Conservation (phyloP, 2,329 filamentous ascomycete genomes). For the Arthrobotrys iridis region DNA sequence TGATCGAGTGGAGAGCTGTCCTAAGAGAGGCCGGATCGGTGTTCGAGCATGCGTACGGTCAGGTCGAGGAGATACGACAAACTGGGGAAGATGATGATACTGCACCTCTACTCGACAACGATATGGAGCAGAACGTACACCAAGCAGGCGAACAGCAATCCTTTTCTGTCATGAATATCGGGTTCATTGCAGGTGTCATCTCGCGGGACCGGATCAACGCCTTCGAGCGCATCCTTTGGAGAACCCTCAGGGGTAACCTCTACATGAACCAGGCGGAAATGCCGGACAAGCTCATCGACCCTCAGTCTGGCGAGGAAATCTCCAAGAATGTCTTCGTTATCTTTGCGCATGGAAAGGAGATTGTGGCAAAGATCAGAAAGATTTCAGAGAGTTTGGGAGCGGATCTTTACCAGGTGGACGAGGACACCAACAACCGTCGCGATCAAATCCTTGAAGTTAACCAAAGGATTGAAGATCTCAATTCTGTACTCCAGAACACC, state of each 20-base stretch:
- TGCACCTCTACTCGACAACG: constrained; percentile 82
- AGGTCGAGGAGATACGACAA: constrained; percentile 88
- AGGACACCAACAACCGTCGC: constrained; percentile 92
- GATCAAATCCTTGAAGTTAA: constrained; percentile 99
- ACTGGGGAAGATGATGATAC: constrained; percentile 81
- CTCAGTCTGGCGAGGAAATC: constrained; percentile 87
- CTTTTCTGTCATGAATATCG: constrained; percentile 68
- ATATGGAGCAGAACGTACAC: constrained; percentile 90
- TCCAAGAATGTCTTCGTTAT: constrained; percentile 99
- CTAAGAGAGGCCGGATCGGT: constrained; percentile 95
- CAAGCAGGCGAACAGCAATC: constrained; percentile 82
- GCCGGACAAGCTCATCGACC: constrained; percentile 88
- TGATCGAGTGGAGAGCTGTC: constrained; percentile 99
- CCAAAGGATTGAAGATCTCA: constrained; percentile 86
- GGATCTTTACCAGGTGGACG: constrained; percentile 94
- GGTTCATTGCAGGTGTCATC: constrained; percentile 96
- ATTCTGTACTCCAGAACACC: constrained; percentile 92
- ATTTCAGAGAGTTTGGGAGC: constrained; percentile 97
- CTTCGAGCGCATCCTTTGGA: constrained; percentile 97
- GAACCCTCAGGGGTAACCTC: constrained; percentile 93
- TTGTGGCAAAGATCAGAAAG: constrained; percentile 97
- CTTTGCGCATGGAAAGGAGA: constrained; percentile 97
- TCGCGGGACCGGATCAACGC: constrained; percentile 89
- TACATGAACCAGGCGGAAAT: constrained; percentile 99
- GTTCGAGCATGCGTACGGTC: constrained; percentile 94